Evolutionary conservation across 73 alveolate species (phyloP).

Genomic region (Paramecium octaurelia): DNA sequence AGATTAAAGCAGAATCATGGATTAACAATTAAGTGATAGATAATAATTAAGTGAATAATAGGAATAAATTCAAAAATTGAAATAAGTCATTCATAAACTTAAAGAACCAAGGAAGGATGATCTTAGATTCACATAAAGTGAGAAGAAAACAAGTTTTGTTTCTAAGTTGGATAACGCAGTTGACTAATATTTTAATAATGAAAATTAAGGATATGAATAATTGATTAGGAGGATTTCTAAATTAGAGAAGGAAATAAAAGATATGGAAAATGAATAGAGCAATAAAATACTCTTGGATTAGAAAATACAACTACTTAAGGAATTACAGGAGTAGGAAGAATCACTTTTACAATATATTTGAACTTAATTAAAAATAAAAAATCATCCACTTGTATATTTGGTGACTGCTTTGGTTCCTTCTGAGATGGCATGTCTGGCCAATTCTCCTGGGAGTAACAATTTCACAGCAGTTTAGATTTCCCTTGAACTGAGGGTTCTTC

Average conservation of each 20-base stretch:
- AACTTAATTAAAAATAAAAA: not conserved
- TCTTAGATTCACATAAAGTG: not conserved
- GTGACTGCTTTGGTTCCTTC: slow-evolving; percentile 81
- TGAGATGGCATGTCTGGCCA: slow-evolving; percentile 77
- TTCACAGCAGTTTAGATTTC: slow-evolving; percentile 79
- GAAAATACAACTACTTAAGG: not conserved
- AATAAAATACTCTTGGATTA: not conserved
- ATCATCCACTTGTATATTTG: slow-evolving; percentile 64
- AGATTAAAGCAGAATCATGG: slow-evolving; percentile 27
- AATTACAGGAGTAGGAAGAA: not conserved
- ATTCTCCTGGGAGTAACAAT: slow-evolving; percentile 75
- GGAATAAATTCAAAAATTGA: slow-evolving; percentile 1
- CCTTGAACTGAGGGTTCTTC: slow-evolving; percentile 72
- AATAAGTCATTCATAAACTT: not conserved
- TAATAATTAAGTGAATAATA: not conserved
- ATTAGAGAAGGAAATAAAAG: not conserved
- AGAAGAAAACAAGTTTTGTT: not conserved
- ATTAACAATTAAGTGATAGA: not conserved
- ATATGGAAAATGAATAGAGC: not conserved
- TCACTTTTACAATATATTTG: not conserved
- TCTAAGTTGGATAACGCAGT: not conserved
- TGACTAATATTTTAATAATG: not conserved
- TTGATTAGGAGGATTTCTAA: not conserved
- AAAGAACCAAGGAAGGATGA: slow-evolving; percentile 15
- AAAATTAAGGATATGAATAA: not conserved